Percentiles rank a stretch among this genome's conserved stretches.
phyloP scores from a whole-genome alignment of 768 basidiomycete genomes.

The Sistotremastrum niveocremeum region DNA sequence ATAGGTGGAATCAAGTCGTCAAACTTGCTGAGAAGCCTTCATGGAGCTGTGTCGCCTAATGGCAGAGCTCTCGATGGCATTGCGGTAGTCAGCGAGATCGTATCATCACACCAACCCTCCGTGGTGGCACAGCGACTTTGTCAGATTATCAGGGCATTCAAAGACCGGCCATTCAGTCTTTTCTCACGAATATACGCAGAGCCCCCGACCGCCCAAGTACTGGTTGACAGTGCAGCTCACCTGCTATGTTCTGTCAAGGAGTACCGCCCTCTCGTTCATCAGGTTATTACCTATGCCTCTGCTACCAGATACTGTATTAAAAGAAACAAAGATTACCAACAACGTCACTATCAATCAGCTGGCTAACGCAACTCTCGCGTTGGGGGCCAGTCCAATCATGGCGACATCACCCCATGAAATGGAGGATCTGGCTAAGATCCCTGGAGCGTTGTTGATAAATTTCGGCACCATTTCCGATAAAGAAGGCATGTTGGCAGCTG shows the following conservation, averaged over 20 bases:
- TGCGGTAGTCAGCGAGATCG: conserved; percentile 82
- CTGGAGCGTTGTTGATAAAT: conserved; percentile 67
- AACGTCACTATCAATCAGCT: conserved; percentile 80
- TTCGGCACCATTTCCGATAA: conserved; percentile 67
- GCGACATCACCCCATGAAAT: conserved; percentile 75
- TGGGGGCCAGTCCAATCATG: conserved; percentile 92
- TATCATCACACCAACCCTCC: conserved; percentile 45
- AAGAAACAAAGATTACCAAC: conserved; percentile 61
- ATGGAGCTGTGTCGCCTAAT: conserved; percentile 49
- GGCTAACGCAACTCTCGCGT: conserved; percentile 77
- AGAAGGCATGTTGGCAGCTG: conserved; percentile 66
- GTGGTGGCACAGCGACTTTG: conserved; percentile 34
- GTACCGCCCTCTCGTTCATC: conserved; percentile 64
- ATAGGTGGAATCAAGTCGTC: conserved; percentile 75
- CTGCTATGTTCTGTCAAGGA: conserved; percentile 40
- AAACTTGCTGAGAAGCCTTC: conserved; percentile 64
- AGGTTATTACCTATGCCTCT: conserved; percentile 26
- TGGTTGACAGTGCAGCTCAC: conserved; percentile 30
- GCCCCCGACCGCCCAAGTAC: conserved; percentile 13
- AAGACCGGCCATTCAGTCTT: conserved; percentile 9
- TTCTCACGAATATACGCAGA: conserved; percentile 6
- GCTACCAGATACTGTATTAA: not conserved
- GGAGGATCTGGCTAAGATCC: conserved; percentile 54
- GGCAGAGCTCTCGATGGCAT: conserved; percentile 61
- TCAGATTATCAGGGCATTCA: conserved; percentile 31